Percentiles rank a stretch among this genome's conserved stretches.
Evolutionary conservation across 352 stramenopile species (phyloP).

Genomic region (Aphanomyces euteiches): DNA sequence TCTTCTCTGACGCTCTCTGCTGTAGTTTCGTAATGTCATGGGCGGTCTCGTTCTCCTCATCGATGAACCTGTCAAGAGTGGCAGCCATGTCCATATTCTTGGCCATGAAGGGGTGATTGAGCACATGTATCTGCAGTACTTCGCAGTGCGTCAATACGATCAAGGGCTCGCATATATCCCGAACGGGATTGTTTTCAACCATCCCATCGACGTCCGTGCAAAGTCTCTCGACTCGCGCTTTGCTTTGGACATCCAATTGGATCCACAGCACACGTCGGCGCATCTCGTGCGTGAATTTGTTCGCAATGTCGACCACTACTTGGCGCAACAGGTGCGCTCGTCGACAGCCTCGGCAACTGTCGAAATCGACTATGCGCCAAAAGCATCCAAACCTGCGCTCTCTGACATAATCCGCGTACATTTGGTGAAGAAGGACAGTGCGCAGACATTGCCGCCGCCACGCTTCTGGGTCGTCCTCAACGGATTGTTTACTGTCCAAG

Average conservation of each 20-base stretch:
- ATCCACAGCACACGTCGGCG: slow-evolving; percentile 45
- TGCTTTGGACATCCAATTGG: slow-evolving; percentile 54
- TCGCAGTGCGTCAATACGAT: slow-evolving; percentile 77
- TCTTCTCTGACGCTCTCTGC: slow-evolving; percentile 21
- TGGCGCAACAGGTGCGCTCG: slow-evolving; percentile 35
- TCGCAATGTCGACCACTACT: slow-evolving; percentile 58
- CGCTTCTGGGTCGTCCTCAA: slow-evolving; percentile 17
- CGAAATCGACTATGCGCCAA: neutral
- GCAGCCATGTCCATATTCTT: slow-evolving; percentile 64
- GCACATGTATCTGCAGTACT: slow-evolving; percentile 73
- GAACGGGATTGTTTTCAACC: slow-evolving; percentile 72
- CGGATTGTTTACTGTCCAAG: slow-evolving; percentile 7
- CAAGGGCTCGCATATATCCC: slow-evolving; percentile 77
- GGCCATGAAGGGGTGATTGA: slow-evolving; percentile 79
- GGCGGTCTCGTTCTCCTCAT: slow-evolving; percentile 72
- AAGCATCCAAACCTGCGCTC: neutral
- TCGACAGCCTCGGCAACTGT: neutral
- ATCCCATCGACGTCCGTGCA: slow-evolving; percentile 64
- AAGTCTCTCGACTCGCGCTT: slow-evolving; percentile 58
- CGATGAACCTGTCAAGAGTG: slow-evolving; percentile 80
- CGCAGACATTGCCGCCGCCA: neutral
- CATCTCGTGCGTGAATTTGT: slow-evolving; percentile 60
- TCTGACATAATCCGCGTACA: neutral
- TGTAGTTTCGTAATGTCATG: slow-evolving; percentile 83
- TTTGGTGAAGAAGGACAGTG: neutral